phyloP scores from a whole-genome alignment of 805 yeast species.

The Sugiyamaella boreocaroliniensis region DNA sequence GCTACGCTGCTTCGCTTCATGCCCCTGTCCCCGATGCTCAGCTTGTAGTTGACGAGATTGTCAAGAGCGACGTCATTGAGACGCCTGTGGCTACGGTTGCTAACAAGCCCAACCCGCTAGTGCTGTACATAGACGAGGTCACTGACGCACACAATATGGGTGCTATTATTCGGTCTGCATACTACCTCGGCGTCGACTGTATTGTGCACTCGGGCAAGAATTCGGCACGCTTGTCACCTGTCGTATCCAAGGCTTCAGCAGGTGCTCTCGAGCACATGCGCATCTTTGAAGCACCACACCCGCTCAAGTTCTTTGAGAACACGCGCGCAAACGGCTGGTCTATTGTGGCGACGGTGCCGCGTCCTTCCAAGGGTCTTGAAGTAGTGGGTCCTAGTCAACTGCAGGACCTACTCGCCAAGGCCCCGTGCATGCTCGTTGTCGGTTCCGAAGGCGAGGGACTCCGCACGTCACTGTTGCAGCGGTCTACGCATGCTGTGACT shows the following conservation, averaged over 20 bases:
- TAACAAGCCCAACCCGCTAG: slow-evolving; percentile 47
- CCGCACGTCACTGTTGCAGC: slow-evolving; percentile 52
- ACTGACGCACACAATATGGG: slow-evolving; percentile 87
- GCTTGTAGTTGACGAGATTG: background rate
- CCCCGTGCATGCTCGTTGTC: slow-evolving; percentile 64
- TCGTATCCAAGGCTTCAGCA: slow-evolving; percentile 70
- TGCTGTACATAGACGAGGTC: slow-evolving; percentile 68
- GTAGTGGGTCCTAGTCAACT: slow-evolving; percentile 40
- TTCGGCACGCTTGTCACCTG: slow-evolving; percentile 70
- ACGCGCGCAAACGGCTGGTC: slow-evolving; percentile 61
- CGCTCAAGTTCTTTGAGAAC: slow-evolving; percentile 54
- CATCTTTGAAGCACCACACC: slow-evolving; percentile 50
- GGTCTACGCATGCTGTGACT: slow-evolving; percentile 26
- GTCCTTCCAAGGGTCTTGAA: slow-evolving; percentile 29
- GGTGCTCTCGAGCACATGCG: slow-evolving; percentile 77
- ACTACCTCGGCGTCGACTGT: slow-evolving; percentile 77
- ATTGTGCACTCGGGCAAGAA: slow-evolving; percentile 61
- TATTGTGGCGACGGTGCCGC: slow-evolving; percentile 52
- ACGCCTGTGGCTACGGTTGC: background rate
- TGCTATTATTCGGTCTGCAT: slow-evolving; percentile 72
- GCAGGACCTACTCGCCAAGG: slow-evolving; percentile 35
- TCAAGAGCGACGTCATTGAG: background rate
- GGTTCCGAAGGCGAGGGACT: slow-evolving; percentile 88
- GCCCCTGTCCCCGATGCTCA: background rate
- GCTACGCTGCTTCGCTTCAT: background rate